Conservation (phyloP, 202 grass and related monocot species). For the Panicum virgatum region DNA sequence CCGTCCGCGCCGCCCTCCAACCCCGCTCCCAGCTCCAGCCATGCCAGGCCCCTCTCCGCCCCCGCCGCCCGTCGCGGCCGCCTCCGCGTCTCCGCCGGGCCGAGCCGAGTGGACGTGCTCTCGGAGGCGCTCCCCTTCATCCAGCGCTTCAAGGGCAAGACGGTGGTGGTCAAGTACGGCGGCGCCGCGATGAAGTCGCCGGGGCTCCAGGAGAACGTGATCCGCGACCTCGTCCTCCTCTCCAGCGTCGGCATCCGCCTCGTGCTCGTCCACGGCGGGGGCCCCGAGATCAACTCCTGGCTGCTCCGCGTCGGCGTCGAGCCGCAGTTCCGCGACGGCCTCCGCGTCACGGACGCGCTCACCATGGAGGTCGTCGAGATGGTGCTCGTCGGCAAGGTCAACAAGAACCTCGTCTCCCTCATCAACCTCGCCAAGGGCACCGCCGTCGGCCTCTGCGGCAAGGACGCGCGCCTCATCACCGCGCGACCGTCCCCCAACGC, state of each 20-base stretch:
- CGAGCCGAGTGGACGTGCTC: constrained; percentile 68
- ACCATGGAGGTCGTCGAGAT: constrained; percentile 98
- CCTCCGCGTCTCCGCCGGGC: constrained; percentile 33
- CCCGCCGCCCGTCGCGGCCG: background rate
- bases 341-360: constrained; percentile 71
- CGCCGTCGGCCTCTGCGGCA: constrained; percentile 76
- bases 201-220: constrained; percentile 69
- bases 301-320: constrained; percentile 58
- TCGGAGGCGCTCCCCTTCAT: constrained; percentile 94
- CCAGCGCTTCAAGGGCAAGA: constrained; percentile 84
- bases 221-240: constrained; percentile 83
- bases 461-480: constrained; percentile 86
- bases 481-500: constrained; percentile 69
- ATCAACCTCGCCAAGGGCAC: constrained; percentile 67
- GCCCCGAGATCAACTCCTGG: constrained; percentile 86
- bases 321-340: constrained; percentile 76
- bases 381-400: constrained; percentile 94
- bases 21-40: constrained; percentile 1
- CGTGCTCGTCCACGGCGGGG: constrained; percentile 72
- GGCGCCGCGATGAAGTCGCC: constrained; percentile 88
- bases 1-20: constrained; percentile 9
- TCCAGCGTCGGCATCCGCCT: constrained; percentile 78
- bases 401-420: constrained; percentile 82
- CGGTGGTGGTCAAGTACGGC: constrained; percentile 91
- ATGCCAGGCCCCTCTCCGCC: constrained; percentile 5